phyloP scores from a whole-genome alignment of 257 asterid genomes.

The Forsythia suspensa region DNA sequence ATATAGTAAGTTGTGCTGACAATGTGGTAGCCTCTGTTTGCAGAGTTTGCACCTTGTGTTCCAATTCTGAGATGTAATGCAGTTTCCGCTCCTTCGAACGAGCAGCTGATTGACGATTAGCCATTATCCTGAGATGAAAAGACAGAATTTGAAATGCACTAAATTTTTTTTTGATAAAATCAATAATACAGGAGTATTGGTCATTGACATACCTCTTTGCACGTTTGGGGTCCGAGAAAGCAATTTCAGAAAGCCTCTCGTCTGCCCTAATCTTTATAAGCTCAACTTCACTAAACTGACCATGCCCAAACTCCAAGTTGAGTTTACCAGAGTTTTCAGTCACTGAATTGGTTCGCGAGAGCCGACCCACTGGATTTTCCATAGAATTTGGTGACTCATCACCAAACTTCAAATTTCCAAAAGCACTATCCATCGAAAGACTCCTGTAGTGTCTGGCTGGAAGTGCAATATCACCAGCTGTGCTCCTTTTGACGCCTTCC shows the following conservation, averaged over 20 bases:
- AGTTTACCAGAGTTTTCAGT: conserved; percentile 40
- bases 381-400: conserved; percentile 46
- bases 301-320: conserved; percentile 60
- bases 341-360: conserved; percentile 58
- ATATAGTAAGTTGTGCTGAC: conserved; percentile 62
- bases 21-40: conserved; percentile 76
- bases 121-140: conserved; percentile 66
- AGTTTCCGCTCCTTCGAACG: conserved; percentile 92
- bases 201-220: conserved; percentile 62
- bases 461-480: conserved; percentile 54
- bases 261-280: conserved; percentile 78
- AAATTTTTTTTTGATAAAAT: neutral
- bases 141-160: neutral
- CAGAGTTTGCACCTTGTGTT: conserved; percentile 81
- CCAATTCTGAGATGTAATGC: conserved; percentile 92
- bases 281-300: conserved; percentile 75
- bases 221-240: conserved; percentile 77
- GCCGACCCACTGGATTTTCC: conserved; percentile 38
- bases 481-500: conserved; percentile 61
- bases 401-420: conserved; percentile 54
- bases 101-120: conserved; percentile 94
- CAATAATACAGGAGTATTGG: neutral
- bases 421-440: conserved; percentile 82
- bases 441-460: conserved; percentile 68
- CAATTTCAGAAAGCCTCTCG: conserved; percentile 82